Percentiles rank a stretch among this genome's conserved stretches.
Conservation (phyloP, 2,329 filamentous ascomycete species). For the Xylariaceae sp. region DNA sequence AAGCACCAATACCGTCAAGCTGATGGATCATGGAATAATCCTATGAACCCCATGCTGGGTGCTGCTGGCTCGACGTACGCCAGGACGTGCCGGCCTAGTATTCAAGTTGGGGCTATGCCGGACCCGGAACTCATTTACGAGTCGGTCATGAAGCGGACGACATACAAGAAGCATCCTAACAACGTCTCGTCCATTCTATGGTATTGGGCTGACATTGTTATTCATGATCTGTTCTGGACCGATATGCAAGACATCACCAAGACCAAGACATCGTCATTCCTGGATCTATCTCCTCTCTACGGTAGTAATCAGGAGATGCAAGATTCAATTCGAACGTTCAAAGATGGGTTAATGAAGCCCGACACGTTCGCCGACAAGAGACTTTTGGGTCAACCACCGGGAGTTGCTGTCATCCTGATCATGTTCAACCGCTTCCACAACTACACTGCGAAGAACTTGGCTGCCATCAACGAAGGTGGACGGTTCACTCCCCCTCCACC, state of each 20-base stretch:
- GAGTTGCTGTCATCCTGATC: constrained; percentile 66
- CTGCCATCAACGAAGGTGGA: constrained; percentile 78
- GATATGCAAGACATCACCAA: constrained; percentile 56
- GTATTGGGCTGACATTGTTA: constrained; percentile 71
- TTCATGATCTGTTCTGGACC: constrained; percentile 71
- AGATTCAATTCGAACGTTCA: constrained; percentile 63
- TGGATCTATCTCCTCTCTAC: constrained; percentile 69
- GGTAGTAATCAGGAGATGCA: constrained; percentile 65
- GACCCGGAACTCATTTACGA: constrained; percentile 64
- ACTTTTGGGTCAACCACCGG: constrained; percentile 66
- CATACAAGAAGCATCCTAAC: constrained; percentile 60
- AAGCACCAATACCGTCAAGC: constrained; percentile 63
- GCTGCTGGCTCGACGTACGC: constrained; percentile 66
- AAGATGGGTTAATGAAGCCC: constrained; percentile 67
- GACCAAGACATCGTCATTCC: constrained; percentile 60
- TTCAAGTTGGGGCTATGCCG: constrained; percentile 61
- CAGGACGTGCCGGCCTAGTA: constrained; percentile 57
- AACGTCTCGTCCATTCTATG: constrained; percentile 69
- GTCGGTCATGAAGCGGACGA: constrained; percentile 52
- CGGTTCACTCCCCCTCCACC: constrained; percentile 66
- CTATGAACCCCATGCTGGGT: constrained; percentile 60
- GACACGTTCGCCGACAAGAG: constrained; percentile 70
- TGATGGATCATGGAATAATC: constrained; percentile 71
- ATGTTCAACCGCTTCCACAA: constrained; percentile 90
- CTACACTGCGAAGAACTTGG: constrained; percentile 73